These are phyloP conservation scores for Meyerozyma sp. DNA, from an alignment of 1,139 yeast species.

Conservation along the genomic window DNA sequence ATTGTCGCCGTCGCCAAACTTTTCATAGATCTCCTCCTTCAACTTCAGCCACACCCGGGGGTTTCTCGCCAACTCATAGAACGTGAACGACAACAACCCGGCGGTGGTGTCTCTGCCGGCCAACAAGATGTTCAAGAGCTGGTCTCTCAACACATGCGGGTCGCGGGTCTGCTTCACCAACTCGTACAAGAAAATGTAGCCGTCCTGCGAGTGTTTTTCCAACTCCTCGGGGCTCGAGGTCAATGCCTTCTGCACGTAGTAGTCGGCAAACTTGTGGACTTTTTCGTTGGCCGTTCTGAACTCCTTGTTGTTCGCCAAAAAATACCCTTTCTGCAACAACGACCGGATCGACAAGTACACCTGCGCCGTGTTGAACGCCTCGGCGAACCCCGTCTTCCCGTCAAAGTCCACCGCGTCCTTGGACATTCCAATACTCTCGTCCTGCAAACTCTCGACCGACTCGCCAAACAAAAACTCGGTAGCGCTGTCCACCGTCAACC, in stretches of 20 bases:
- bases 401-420: conserved; percentile 16
- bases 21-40: conserved; percentile 24
- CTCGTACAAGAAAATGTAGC: conserved; percentile 40
- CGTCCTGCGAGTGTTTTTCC: conserved; percentile 30
- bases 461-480: conserved; percentile 58
- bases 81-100: conserved; percentile 37
- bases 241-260: conserved; percentile 22
- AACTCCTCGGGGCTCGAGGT: conserved; percentile 21
- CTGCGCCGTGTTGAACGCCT: conserved; percentile 39
- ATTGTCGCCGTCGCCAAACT: conserved; percentile 33
- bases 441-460: conserved; percentile 37
- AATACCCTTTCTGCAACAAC: conserved; percentile 30
- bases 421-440: conserved; percentile 17
- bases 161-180: conserved; percentile 41
- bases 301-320: conserved; percentile 23
- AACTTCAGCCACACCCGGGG: conserved; percentile 31
- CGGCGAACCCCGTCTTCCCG: conserved; percentile 13
- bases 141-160: conserved; percentile 38
- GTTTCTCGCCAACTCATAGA: conserved; percentile 37
- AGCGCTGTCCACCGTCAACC: conserved; percentile 52
- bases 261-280: conserved; percentile 24
- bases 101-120: conserved; percentile 49
- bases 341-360: conserved; percentile 31
- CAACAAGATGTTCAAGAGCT: conserved; percentile 37
- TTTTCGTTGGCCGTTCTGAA: conserved; percentile 24